These are phyloP conservation scores for Taxillus chinensis DNA, from an alignment of 164 flowering plant genomes.

Conservation along the genomic window DNA sequence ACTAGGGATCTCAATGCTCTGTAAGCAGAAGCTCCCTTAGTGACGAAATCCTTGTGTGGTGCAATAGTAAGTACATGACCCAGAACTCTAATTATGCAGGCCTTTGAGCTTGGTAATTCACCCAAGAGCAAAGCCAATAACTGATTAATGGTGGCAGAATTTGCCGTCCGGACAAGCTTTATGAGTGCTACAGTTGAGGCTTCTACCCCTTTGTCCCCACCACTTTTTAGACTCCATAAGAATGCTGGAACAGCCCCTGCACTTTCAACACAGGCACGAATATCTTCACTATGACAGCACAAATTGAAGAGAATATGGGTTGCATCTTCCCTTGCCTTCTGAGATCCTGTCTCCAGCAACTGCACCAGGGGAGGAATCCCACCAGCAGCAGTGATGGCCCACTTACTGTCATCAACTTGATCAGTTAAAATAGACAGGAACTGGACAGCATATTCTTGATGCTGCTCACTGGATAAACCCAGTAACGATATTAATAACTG, in stretches of 20 bases:
- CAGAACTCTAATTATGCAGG: conserved; percentile 51
- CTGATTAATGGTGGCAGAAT: conserved; percentile 75
- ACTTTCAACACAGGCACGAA: conserved; percentile 88
- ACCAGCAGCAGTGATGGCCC: conserved; percentile 99
- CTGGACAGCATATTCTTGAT: conserved; percentile 77
- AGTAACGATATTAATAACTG: conserved; percentile 73
- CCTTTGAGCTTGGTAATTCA: conserved; percentile 56
- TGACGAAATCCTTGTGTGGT: conserved; percentile 52
- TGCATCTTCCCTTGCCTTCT: conserved; percentile 72
- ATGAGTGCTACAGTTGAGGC: conserved; percentile 62
- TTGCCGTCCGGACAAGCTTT: conserved; percentile 67
- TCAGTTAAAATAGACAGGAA: conserved; percentile 65
- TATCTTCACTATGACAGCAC: conserved; percentile 86
- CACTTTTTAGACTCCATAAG: conserved; percentile 73
- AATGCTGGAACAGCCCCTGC: conserved; percentile 75
- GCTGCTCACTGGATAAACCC: conserved; percentile 86
- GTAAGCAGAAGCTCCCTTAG: conserved; percentile 64
- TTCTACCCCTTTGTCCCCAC: conserved; percentile 71
- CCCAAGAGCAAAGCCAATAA: conserved; percentile 73
- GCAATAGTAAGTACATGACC: conserved; percentile 82
- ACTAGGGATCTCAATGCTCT: conserved; percentile 69
- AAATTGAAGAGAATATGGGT: conserved; percentile 63
- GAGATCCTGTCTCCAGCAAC: conserved; percentile 68
- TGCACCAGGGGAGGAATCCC: conserved; percentile 92
- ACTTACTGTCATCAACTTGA: conserved; percentile 86